Evolutionary conservation across 331 rosid genomes (phyloP).

Genomic region (Malus hybrid): DNA sequence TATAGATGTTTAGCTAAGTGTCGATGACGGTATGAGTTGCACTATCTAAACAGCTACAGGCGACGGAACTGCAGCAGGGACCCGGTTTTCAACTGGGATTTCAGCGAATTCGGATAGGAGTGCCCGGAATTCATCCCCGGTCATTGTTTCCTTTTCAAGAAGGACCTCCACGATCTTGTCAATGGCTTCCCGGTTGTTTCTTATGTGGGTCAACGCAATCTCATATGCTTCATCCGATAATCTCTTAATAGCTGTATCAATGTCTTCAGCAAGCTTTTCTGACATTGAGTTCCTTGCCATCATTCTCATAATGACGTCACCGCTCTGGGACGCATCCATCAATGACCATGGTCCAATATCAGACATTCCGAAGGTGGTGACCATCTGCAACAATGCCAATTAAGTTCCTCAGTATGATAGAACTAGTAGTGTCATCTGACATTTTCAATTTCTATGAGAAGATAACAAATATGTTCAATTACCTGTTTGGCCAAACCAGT

Average conservation of each 20-base stretch:
- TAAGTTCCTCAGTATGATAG: background rate
- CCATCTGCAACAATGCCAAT: slow-evolving; percentile 66
- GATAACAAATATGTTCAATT: slow-evolving; percentile 6
- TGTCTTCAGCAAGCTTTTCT: slow-evolving; percentile 92
- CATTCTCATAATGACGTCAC: slow-evolving; percentile 92
- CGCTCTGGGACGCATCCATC: slow-evolving; percentile 79
- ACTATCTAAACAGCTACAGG: slow-evolving; percentile 62
- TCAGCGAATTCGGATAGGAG: slow-evolving; percentile 75
- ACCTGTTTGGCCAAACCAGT: slow-evolving; percentile 96
- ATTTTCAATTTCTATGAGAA: background rate
- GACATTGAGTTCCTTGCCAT: slow-evolving; percentile 99
- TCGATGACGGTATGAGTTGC: slow-evolving; percentile 13
- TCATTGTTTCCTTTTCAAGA: slow-evolving; percentile 82
- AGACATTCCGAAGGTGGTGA: slow-evolving; percentile 87
- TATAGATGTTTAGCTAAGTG: background rate
- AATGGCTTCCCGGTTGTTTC: slow-evolving; percentile 92
- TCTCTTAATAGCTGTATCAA: slow-evolving; percentile 73
- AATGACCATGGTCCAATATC: slow-evolving; percentile 98
- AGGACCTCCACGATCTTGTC: slow-evolving; percentile 91
- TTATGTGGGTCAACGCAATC: slow-evolving; percentile 75
- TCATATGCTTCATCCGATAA: slow-evolving; percentile 79
- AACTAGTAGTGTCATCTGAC: background rate
- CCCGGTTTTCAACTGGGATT: slow-evolving; percentile 77
- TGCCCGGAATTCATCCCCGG: slow-evolving; percentile 90
- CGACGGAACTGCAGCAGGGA: slow-evolving; percentile 51